Evolutionary conservation across 2,329 filamentous ascomycete species (phyloP).

Genomic region (Monilinia fructicola): DNA sequence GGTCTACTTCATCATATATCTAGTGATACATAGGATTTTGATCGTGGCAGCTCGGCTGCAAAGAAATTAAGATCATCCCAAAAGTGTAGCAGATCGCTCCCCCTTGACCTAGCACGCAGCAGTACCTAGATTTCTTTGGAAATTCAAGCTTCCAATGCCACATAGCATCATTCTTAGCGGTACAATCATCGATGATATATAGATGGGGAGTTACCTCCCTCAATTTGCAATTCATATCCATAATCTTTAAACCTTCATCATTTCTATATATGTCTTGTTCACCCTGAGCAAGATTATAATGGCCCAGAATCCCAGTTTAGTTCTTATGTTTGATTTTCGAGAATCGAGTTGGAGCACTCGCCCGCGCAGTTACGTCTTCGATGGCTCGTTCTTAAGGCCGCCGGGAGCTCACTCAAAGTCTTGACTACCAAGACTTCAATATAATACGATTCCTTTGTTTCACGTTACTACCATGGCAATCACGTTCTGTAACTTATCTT

Average conservation of each 20-base stretch:
- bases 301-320: too few relatives aligned
- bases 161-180: not conserved
- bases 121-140: not conserved
- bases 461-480: not conserved
- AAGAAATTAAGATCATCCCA: too few relatives aligned
- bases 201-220: too few relatives aligned
- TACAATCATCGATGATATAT: not conserved
- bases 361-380: not conserved
- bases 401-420: not conserved
- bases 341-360: too few relatives aligned
- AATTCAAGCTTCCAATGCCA: not conserved
- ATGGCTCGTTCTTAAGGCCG: too few relatives aligned
- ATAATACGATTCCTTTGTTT: not conserved
- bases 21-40: not conserved
- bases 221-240: too few relatives aligned
- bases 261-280: not conserved
- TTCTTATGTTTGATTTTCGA: not conserved
- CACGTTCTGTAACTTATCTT: too few relatives aligned
- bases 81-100: too few relatives aligned
- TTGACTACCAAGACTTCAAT: not conserved
- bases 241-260: not conserved
- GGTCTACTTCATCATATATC: not conserved
- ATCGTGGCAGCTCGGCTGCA: not conserved
- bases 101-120: too few relatives aligned
- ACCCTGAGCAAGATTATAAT: too few relatives aligned